phyloP scores from a whole-genome alignment of 495 filamentous ascomycete species.

The Penicillium ochrochloron region DNA sequence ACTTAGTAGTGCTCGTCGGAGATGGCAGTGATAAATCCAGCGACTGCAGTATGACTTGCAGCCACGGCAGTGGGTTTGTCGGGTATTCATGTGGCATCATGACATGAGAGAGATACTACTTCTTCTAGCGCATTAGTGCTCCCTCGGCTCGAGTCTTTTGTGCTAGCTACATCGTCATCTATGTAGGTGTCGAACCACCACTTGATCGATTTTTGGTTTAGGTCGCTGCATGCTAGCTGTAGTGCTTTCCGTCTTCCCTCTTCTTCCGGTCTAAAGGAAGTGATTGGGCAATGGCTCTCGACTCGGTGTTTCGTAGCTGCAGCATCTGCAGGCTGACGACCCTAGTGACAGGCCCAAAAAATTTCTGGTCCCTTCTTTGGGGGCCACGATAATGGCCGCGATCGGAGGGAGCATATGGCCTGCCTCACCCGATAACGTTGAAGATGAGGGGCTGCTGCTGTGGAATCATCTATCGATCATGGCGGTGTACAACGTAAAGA shows the following conservation, averaged over 20 bases:
- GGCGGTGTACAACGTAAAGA: background rate
- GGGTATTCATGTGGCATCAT: conserved; percentile 14
- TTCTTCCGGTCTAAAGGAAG: background rate
- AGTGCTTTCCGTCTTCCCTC: background rate
- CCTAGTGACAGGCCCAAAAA: background rate
- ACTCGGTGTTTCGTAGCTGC: conserved; percentile 25
- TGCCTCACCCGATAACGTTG: background rate
- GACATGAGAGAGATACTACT: conserved; percentile 2
- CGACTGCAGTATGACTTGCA: conserved; percentile 10
- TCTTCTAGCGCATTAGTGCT: conserved; percentile 1
- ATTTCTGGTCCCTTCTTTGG: conserved; percentile 1
- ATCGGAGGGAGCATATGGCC: background rate
- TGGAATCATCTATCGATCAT: background rate
- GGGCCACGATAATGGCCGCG: conserved; percentile 10
- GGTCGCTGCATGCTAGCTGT: background rate
- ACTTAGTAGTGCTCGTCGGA: conserved; percentile 11
- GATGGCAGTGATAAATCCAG: conserved; percentile 10
- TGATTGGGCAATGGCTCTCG: conserved; percentile 1
- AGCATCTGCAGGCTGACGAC: conserved; percentile 7
- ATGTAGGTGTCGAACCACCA: background rate
- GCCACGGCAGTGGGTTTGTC: conserved; percentile 9
- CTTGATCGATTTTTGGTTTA: background rate
- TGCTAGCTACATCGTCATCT: background rate
- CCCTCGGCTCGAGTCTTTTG: background rate
- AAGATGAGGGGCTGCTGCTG: background rate